Base-by-base conservation (phyloP, 1,284 basidiomycete genomes). In the Abortiporus biennis region DNA sequence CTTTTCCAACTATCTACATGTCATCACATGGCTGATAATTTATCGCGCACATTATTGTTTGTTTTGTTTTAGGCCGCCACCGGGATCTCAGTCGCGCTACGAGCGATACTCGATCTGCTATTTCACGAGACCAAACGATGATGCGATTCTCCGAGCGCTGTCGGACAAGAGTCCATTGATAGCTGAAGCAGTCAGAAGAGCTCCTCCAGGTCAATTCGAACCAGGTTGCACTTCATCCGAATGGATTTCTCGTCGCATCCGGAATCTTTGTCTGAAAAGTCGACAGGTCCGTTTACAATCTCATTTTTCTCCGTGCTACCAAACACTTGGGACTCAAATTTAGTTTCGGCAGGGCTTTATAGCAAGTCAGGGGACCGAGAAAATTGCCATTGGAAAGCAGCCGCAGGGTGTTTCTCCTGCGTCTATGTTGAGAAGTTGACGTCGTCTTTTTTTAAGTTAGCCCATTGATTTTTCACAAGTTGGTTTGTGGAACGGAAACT, bases 151-250 rank as follows among this genome's bases (percentile, higher is more conserved):
- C 40, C 48, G 55, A 39, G 50, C 56, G 6, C 48, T 61, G 17
- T 25, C 62, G 0, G 68, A 78, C n/a, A 62, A 74, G 19, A 82
- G 78, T 47, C 45, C 58, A 1, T 37, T 68, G 3, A 72, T 82
- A 6, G 63, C 63, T 1, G 63, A 61, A 0, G 64, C 68, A 3
- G 65, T 67, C 6, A 53, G 53, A 22, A 52, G 55, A 24, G 55
- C 57, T 6, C 55, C 59, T 1, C 56, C 55, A n/a, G 56, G 57
- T 21, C 55, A 62, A 38, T 71, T 59, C 43, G 53, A 66, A 17
- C 63, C 67, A 2, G 64, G 63, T 6, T 56, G 60, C 12, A 76
- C 72, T 0, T 66, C 74, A 0, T 58, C 51, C 1, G 68, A 76
- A 34, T 78, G 76, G 76, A 66, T 72, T 25, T 47, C 63, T 2